A percentile compares a stretch with the other conserved stretches of the same genome.
Evolutionary conservation across 257 asterid species (phyloP).

Genomic region (Agastache rugosa): DNA sequence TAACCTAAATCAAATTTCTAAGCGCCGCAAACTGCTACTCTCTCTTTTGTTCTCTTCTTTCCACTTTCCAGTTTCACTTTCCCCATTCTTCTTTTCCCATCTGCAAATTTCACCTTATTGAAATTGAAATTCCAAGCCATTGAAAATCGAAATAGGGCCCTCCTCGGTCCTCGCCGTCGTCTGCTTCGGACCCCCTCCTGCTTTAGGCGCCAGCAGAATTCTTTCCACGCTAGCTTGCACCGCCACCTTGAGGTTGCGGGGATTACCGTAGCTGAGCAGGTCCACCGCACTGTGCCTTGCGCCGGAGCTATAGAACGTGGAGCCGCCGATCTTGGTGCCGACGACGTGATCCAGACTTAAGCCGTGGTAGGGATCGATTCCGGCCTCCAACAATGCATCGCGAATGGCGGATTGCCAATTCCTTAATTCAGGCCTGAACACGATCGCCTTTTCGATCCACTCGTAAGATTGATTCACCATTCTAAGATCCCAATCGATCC

Average conservation of each 20-base stretch:
- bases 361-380: conserved; percentile 75
- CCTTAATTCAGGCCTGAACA: conserved; percentile 74
- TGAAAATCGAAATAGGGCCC: too few relatives aligned
- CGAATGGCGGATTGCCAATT: conserved; percentile 80
- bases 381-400: conserved; percentile 80
- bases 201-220: conserved; percentile 49
- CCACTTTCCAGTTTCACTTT: too few relatives aligned
- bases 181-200: conserved; percentile 28
- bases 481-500: conserved; percentile 61
- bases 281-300: conserved; percentile 82
- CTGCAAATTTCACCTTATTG: too few relatives aligned
- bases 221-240: conserved; percentile 77
- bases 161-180: too few relatives aligned
- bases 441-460: conserved; percentile 84
- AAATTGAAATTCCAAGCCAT: too few relatives aligned
- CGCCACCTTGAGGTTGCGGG: conserved; percentile 62
- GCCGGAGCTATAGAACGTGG: conserved; percentile 75
- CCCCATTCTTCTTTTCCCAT: too few relatives aligned
- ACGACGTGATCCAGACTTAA: conserved; percentile 70
- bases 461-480: conserved; percentile 77
- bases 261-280: conserved; percentile 68
- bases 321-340: conserved; percentile 93
- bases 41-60: too few relatives aligned
- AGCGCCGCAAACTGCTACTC: too few relatives aligned
- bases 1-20: too few relatives aligned